phyloP scores from a whole-genome alignment of 179 eudicot genomes.

The Beta lomatogona region DNA sequence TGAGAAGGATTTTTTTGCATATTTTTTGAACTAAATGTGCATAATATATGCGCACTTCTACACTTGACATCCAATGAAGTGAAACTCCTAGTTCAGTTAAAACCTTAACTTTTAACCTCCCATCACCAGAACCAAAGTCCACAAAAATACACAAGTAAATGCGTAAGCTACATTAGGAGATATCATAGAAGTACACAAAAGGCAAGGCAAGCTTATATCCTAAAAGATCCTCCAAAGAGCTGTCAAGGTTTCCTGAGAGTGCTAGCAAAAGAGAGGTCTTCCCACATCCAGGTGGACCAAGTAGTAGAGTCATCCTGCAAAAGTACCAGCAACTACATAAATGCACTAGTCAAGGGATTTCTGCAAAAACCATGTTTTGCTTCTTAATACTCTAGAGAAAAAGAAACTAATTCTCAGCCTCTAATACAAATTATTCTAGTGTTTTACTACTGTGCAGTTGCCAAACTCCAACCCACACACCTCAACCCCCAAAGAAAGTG shows the following conservation, averaged over 20 bases:
- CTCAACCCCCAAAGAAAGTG: neutral
- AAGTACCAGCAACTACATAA: neutral
- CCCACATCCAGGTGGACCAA: conserved; percentile 97
- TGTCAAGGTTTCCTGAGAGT: conserved; percentile 74
- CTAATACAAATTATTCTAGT: neutral
- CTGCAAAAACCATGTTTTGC: neutral
- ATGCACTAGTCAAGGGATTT: neutral
- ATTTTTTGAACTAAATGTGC: too few species aligned
- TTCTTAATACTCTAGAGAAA: neutral
- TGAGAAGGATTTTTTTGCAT: too few species aligned
- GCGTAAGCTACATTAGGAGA: conserved; percentile 8
- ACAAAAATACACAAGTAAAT: neutral
- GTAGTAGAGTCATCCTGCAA: conserved; percentile 77
- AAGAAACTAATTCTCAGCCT: neutral
- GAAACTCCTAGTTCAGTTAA: neutral
- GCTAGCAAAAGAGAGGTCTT: conserved; percentile 76
- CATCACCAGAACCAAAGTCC: neutral
- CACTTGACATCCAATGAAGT: neutral
- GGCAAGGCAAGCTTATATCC: neutral
- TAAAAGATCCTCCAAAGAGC: conserved; percentile 59
- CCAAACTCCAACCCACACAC: neutral
- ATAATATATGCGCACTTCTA: neutral
- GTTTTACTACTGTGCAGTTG: neutral
- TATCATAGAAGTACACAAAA: neutral
- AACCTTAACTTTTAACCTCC: neutral